Evolutionary conservation across 164 flowering plant genomes (phyloP), one percentile per base, ranked within the genome.

Genomic region (Brasenia schreberi): DNA sequence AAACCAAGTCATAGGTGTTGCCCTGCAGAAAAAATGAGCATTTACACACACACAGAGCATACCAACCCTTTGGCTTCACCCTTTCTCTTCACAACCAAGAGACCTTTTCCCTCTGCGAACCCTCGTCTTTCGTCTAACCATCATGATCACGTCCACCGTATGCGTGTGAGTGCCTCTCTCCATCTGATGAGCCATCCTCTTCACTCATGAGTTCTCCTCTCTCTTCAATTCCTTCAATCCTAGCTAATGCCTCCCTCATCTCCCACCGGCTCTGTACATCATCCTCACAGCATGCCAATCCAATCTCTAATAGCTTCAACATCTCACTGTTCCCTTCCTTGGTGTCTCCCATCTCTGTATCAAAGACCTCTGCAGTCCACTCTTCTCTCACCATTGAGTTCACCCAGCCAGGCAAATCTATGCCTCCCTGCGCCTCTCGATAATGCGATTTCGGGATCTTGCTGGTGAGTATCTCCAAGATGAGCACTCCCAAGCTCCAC

Each of bases 401-500:
- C 5, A 86, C 97, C 96, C 93, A 84, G 19, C 49, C 73, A 0
- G 78, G 80, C 74, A 86, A 70, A 72, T 86, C 87, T 4, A 65
- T 53, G 18, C 53, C 66, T 6, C 75, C 74, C 45, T 72, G 74
- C 1, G 77, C 81, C 7, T 73, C 72, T 14, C 65, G 69, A 23
- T 81, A 17, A 52, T 73, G 76, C 45, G 73, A 77, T 0, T 78
- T 63, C 0, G 88, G 92, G 66, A 80, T 77, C 59, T 80, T 84
- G 0, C 93, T 94, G 0, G 99, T 86, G 1, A 94, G 27, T 19
- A 83, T 77, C 77, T 94, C 99, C 4, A 94, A 71, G 7, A 94
- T 85, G 59, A 94, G 52, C 42, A 87, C 70, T 17, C 98, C 97
- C 6, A 90, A 70, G 52, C 84, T 72, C 98, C 98, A 93, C 0